Evolutionary conservation across 164 flowering plant genomes (phyloP).

Genomic region (Saururus chinensis): DNA sequence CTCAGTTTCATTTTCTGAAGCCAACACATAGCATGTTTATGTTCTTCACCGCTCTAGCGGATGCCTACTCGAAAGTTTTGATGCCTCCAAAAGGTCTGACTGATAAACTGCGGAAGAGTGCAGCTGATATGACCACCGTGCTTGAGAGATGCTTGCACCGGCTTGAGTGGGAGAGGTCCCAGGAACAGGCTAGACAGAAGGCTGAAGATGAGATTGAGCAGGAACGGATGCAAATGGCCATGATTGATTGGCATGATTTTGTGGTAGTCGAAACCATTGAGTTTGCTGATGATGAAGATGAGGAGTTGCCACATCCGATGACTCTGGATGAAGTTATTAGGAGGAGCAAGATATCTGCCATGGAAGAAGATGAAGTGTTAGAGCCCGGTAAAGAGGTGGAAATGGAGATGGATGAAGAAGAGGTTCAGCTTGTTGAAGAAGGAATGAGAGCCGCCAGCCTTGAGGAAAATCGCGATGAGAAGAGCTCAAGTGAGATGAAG

Average conservation of each 20-base stretch:
- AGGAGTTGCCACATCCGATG: slow-evolving; percentile 94
- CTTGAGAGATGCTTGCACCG: slow-evolving; percentile 89
- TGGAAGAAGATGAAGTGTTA: slow-evolving; percentile 45
- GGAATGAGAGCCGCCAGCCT: slow-evolving; percentile 84
- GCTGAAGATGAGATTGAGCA: slow-evolving; percentile 97
- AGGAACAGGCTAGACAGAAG: slow-evolving; percentile 95
- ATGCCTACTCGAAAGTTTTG: slow-evolving; percentile 89
- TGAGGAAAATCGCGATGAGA: slow-evolving; percentile 52
- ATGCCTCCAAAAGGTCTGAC: slow-evolving; percentile 89
- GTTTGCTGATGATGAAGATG: slow-evolving; percentile 98
- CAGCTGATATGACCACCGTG: slow-evolving; percentile 72
- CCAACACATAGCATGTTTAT: slow-evolving; percentile 97
- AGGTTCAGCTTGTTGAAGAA: slow-evolving; percentile 85
- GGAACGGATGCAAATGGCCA: slow-evolving; percentile 88
- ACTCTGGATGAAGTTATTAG: slow-evolving; percentile 92
- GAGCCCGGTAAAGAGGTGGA: slow-evolving; percentile 91
- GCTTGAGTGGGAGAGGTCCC: slow-evolving; percentile 92
- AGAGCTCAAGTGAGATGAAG: slow-evolving; percentile 27
- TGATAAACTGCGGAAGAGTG: slow-evolving; percentile 72
- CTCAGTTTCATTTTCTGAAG: slow-evolving; percentile 89
- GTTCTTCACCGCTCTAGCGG: slow-evolving; percentile 88
- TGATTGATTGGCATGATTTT: slow-evolving; percentile 99
- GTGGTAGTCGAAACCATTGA: slow-evolving; percentile 91
- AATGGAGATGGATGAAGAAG: slow-evolving; percentile 99
- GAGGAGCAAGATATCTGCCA: slow-evolving; percentile 71